Evolutionary conservation across 2,329 filamentous ascomycete genomes (phyloP).

Genomic region (Arthrinium phaeospermum): DNA sequence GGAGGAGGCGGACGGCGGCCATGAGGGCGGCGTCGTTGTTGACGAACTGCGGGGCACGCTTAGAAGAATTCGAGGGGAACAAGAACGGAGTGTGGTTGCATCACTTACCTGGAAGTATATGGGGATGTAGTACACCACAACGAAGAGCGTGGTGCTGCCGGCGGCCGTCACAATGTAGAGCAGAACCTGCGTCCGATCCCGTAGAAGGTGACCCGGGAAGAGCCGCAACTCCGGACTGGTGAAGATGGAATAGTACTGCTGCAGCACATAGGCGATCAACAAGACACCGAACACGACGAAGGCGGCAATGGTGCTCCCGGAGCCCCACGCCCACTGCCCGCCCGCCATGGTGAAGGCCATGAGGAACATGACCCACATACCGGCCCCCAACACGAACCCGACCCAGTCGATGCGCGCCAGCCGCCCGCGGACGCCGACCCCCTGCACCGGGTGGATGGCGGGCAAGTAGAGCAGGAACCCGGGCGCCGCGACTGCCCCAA

Average conservation of each 20-base stretch:
- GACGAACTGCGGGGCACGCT: neutral
- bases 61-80: no score
- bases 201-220: slow-evolving; percentile 55
- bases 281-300: slow-evolving; percentile 50
- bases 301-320: slow-evolving; percentile 49
- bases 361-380: slow-evolving; percentile 46
- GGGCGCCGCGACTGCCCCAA: slow-evolving; percentile 43
- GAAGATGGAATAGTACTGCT: slow-evolving; percentile 49
- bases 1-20: slow-evolving; percentile 36
- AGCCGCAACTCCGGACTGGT: slow-evolving; percentile 45
- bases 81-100: neutral
- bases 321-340: slow-evolving; percentile 52
- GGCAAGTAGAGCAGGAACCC: slow-evolving; percentile 43
- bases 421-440: slow-evolving; percentile 30
- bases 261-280: slow-evolving; percentile 48
- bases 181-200: neutral
- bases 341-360: slow-evolving; percentile 60
- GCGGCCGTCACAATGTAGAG: slow-evolving; percentile 4
- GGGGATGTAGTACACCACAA: slow-evolving; percentile 55
- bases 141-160: slow-evolving; percentile 32
- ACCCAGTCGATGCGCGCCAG: slow-evolving; percentile 48
- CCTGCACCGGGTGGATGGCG: slow-evolving; percentile 25
- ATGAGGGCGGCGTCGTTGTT: slow-evolving; percentile 2
- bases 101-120: slow-evolving; percentile 56
- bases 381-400: slow-evolving; percentile 49